Evolutionary conservation across 129 eudicot species (phyloP).

Genomic region (Gnaphalium uliginosum): DNA sequence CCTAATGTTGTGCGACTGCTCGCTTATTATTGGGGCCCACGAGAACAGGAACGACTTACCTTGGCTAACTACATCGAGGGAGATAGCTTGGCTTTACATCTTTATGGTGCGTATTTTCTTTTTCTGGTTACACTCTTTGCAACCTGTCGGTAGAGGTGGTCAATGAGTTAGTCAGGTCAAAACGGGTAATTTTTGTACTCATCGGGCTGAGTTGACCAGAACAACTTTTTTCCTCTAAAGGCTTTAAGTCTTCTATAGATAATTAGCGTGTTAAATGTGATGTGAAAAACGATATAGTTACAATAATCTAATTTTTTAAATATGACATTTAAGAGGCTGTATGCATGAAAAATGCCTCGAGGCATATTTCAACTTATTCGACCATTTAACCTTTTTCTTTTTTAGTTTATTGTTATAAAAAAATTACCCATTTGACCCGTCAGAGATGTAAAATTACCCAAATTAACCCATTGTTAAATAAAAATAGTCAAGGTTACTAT

Average conservation of each 20-base stretch:
- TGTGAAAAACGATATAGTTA: background rate
- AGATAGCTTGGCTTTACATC: conserved; percentile 94
- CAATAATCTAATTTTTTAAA: background rate
- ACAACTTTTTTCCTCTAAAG: background rate
- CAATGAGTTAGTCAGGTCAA: background rate
- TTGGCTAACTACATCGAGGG: conserved; percentile 85
- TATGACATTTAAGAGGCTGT: background rate
- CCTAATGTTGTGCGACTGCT: conserved; percentile 69
- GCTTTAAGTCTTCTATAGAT: background rate
- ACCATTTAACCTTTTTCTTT: background rate
- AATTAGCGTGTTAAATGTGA: background rate
- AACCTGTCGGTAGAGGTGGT: background rate
- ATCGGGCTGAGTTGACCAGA: background rate
- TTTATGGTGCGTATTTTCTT: conserved; percentile 70
- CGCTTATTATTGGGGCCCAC: conserved; percentile 99
- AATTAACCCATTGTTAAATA: background rate
- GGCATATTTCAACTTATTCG: background rate
- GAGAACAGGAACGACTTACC: conserved; percentile 95
- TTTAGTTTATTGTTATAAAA: background rate
- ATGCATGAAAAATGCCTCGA: background rate
- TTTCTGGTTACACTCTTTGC: conserved; percentile 12
- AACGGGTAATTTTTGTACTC: background rate
- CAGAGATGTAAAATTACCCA: background rate
- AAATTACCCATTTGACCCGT: background rate
- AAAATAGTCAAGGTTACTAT: background rate